Evolutionary conservation across 495 filamentous ascomycete species (phyloP).

Genomic region (Lepraria neglecta): DNA sequence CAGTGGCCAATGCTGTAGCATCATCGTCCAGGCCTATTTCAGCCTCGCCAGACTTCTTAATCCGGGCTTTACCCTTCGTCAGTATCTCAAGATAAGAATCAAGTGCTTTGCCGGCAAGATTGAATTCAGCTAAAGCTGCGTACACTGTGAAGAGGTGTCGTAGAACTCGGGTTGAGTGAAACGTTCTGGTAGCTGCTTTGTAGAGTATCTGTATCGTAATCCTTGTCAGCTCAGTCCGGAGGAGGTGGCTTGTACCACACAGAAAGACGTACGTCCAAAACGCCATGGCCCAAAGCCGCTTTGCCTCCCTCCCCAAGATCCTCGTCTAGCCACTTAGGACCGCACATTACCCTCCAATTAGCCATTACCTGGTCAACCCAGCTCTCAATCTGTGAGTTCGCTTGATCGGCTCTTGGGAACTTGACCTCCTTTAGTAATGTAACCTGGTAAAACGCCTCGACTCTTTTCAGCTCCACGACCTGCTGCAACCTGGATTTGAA

Average conservation of each 20-base stretch:
- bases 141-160: slow-evolving; percentile 86
- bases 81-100: slow-evolving; percentile 86
- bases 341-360: slow-evolving; percentile 79
- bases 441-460: slow-evolving; percentile 68
- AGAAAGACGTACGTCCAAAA: slow-evolving; percentile 56
- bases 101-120: slow-evolving; percentile 77
- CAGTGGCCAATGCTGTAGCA: slow-evolving; percentile 63
- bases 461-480: slow-evolving; percentile 62
- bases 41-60: slow-evolving; percentile 64
- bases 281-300: slow-evolving; percentile 59
- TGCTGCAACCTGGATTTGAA: slow-evolving; percentile 53
- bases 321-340: slow-evolving; percentile 63
- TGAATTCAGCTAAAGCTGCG: slow-evolving; percentile 75
- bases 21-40: slow-evolving; percentile 74
- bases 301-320: slow-evolving; percentile 76
- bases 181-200: slow-evolving; percentile 82
- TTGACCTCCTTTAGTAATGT: slow-evolving; percentile 63
- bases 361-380: slow-evolving; percentile 73
- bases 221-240: background rate
- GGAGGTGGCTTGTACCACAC: background rate
- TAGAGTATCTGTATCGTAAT: slow-evolving; percentile 58
- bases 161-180: slow-evolving; percentile 82
- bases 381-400: slow-evolving; percentile 65
- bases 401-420: slow-evolving; percentile 76
- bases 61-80: slow-evolving; percentile 68